Conservation (phyloP, 768 basidiomycete genomes). For the Chalciporus sphaerocephalus region DNA sequence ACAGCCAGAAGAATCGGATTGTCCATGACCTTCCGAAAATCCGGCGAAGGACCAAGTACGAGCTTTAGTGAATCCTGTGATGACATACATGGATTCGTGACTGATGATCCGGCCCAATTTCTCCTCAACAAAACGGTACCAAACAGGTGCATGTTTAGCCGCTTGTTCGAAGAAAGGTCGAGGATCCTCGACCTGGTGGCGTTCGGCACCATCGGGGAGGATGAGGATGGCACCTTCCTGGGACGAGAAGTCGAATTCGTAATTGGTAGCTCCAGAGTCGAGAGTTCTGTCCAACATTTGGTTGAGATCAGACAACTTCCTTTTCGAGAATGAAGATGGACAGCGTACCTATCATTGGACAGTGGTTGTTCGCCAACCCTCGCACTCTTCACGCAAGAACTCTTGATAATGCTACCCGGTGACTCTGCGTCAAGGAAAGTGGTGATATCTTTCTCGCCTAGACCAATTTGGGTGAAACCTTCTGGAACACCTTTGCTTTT, state of each 20-base stretch:
- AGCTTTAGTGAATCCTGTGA: constrained; percentile 27
- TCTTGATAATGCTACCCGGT: constrained; percentile 8
- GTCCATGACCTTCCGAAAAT: constrained; percentile 11
- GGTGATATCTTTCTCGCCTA: constrained; percentile 15
- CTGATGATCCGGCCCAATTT: constrained; percentile 26
- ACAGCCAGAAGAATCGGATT: constrained; percentile 5
- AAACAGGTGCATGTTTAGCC: constrained; percentile 21
- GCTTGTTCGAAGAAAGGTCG: constrained; percentile 27
- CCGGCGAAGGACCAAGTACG: constrained; percentile 30
- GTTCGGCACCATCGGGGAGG: constrained; percentile 32
- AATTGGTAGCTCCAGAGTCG: neutral
- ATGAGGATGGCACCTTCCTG: constrained; percentile 31
- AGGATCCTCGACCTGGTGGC: constrained; percentile 25
- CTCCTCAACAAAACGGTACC: constrained; percentile 31
- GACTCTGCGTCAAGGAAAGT: constrained; percentile 9
- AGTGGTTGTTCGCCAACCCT: neutral
- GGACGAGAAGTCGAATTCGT: constrained; percentile 17
- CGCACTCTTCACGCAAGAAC: constrained; percentile 14
- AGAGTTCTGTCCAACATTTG: neutral
- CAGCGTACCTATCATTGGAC: constrained; percentile 11
- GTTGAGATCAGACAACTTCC: neutral
- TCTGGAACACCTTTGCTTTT: constrained; percentile 23
- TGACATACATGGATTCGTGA: constrained; percentile 32
- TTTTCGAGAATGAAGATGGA: neutral
- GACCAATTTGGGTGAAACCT: constrained; percentile 24